Percentiles rank a stretch among this genome's conserved stretches.
phyloP scores from a whole-genome alignment of 148 eudicot species.

The Limonium bicolor region DNA sequence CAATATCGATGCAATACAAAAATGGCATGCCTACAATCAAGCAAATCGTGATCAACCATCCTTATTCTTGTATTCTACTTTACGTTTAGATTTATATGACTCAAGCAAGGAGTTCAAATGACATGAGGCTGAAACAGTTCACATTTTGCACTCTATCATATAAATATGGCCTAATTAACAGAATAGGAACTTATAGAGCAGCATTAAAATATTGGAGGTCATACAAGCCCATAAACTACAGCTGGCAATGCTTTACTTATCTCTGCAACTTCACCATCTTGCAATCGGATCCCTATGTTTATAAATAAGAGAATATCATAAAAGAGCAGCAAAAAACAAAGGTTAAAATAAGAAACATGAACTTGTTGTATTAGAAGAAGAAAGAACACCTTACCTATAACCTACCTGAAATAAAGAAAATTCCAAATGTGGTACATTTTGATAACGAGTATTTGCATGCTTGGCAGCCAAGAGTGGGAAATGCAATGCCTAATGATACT shows the following conservation, averaged over 20 bases:
- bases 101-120: no score
- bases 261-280: conserved; percentile 24
- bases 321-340: conserved; percentile 1
- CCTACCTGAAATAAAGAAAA: conserved; percentile 28
- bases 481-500: conserved; percentile 20
- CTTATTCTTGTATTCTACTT: no score
- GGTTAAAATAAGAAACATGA: no score
- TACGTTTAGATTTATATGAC: no score
- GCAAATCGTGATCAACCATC: no score
- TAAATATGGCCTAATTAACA: no score
- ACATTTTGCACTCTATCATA: no score
- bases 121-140: no score
- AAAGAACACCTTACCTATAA: conserved; percentile 2
- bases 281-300: conserved; percentile 20
- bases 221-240: conserved; percentile 33
- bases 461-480: conserved; percentile 24
- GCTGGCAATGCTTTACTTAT: conserved; percentile 33
- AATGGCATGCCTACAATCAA: no score
- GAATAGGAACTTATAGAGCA: no score
- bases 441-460: conserved; percentile 22
- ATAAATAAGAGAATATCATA: conserved; percentile 5
- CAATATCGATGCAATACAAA: no score
- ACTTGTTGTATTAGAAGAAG: no score
- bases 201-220: conserved; percentile 18
- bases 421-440: conserved; percentile 24